These are phyloP conservation scores for Mycena chlorophos DNA, from an alignment of 768 basidiomycete genomes.

Conservation along the genomic window DNA sequence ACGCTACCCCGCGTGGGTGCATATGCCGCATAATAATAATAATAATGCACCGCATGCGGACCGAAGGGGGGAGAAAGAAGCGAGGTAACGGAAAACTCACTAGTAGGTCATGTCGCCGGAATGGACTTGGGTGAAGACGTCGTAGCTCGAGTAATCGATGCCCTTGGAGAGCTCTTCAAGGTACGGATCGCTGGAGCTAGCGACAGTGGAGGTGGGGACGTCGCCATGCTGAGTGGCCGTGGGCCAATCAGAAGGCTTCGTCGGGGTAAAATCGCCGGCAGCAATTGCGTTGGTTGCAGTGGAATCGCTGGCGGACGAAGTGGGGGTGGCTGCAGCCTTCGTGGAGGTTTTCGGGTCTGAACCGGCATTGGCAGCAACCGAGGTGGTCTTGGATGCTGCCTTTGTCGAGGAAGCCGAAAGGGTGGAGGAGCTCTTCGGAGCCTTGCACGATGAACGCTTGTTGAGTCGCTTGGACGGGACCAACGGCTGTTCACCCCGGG, in stretches of 20 bases:
- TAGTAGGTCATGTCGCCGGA: conserved; percentile 34
- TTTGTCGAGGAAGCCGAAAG: background rate
- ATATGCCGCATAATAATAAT: no score
- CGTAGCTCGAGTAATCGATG: conserved; percentile 28
- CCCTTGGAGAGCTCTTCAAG: conserved; percentile 31
- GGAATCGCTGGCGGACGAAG: conserved; percentile 10
- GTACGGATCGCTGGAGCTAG: conserved; percentile 29
- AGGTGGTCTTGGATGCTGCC: conserved; percentile 9
- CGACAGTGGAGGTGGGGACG: conserved; percentile 25
- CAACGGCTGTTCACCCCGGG: conserved; percentile 14
- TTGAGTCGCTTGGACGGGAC: conserved; percentile 4
- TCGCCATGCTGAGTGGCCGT: conserved; percentile 27
- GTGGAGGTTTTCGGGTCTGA: conserved; percentile 1
- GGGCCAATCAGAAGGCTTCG: conserved; percentile 29
- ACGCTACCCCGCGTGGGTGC: no score
- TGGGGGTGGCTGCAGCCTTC: conserved; percentile 1
- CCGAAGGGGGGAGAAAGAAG: background rate
- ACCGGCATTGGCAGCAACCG: conserved; percentile 1
- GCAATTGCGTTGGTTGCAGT: conserved; percentile 17
- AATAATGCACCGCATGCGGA: no score
- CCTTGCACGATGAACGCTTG: conserved; percentile 15
- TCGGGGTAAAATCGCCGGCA: conserved; percentile 16
- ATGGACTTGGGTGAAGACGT: conserved; percentile 25
- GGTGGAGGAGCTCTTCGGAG: conserved; percentile 4
- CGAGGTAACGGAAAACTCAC: conserved; percentile 20